Evolutionary conservation across 2,329 filamentous ascomycete species (phyloP).

Genomic region (Fusarium pilosicola): DNA sequence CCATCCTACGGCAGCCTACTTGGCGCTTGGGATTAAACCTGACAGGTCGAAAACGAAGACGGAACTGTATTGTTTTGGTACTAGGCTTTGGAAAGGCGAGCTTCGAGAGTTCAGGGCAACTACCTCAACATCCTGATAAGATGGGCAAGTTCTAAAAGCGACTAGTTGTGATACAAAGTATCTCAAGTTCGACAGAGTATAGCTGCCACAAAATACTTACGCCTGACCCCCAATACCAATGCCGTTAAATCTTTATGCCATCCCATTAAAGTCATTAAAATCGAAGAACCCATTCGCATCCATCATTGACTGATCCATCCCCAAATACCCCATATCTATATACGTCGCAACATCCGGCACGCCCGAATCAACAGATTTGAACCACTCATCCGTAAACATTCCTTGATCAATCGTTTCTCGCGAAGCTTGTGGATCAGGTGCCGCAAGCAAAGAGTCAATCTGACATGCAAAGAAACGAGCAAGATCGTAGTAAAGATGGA

Average conservation of each 20-base stretch:
- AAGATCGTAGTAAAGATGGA: constrained; percentile 11
- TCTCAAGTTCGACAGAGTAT: too few species aligned
- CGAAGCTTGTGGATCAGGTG: background rate
- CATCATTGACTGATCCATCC: constrained; percentile 9
- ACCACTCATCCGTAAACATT: constrained; percentile 23
- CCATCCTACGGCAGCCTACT: rapidly evolving
- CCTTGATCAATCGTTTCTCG: constrained; percentile 7
- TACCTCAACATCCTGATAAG: too few species aligned
- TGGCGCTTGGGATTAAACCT: too few species aligned
- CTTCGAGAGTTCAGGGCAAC: too few species aligned
- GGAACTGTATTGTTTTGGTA: too few species aligned
- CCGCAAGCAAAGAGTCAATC: background rate
- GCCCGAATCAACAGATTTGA: constrained; percentile 8
- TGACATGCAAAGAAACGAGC: constrained; percentile 25
- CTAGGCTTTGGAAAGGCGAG: too few species aligned
- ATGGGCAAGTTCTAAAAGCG: too few species aligned
- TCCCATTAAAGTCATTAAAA: background rate
- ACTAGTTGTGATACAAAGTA: too few species aligned
- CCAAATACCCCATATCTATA: constrained; percentile 16
- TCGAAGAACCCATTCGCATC: background rate
- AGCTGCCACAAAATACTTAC: too few species aligned
- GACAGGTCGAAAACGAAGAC: too few species aligned
- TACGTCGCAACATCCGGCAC: background rate
- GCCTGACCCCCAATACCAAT: too few species aligned
- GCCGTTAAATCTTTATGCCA: background rate